Conservation (phyloP, 2,329 filamentous ascomycete genomes). For the Lojkania enalia region DNA sequence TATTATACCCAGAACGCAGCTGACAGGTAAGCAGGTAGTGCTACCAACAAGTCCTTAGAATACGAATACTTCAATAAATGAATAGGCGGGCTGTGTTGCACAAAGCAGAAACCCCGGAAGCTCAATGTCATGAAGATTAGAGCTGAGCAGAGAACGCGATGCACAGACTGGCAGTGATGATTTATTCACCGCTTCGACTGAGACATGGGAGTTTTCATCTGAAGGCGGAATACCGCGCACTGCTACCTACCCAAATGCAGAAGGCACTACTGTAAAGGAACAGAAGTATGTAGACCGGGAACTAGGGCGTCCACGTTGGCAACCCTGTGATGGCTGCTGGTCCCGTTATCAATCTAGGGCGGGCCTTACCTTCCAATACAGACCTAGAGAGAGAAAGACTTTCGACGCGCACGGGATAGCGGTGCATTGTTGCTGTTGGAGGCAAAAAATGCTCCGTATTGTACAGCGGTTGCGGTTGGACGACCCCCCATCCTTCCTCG, state of each 20-base stretch:
- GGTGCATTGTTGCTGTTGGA: constrained; percentile 2
- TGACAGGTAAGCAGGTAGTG: constrained; percentile 37
- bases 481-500: constrained; percentile 3
- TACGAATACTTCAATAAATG: constrained; percentile 3
- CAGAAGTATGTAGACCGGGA: no score
- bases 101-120: constrained; percentile 1
- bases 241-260: no score
- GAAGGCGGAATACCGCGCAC: no score
- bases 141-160: background rate
- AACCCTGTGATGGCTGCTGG: no score
- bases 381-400: background rate
- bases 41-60: constrained; percentile 25
- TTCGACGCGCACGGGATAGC: background rate
- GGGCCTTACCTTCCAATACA: constrained; percentile 1
- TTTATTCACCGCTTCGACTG: no score
- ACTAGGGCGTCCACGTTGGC: no score
- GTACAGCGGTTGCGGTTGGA: background rate
- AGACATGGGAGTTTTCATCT: no score
- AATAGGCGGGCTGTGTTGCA: background rate
- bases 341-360: no score
- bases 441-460: background rate
- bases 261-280: no score
- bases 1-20: constrained; percentile 25
- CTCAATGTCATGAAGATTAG: background rate
- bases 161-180: no score